phyloP scores from a whole-genome alignment of 2,329 filamentous ascomycete genomes.

The Geosmithia putterillii region DNA sequence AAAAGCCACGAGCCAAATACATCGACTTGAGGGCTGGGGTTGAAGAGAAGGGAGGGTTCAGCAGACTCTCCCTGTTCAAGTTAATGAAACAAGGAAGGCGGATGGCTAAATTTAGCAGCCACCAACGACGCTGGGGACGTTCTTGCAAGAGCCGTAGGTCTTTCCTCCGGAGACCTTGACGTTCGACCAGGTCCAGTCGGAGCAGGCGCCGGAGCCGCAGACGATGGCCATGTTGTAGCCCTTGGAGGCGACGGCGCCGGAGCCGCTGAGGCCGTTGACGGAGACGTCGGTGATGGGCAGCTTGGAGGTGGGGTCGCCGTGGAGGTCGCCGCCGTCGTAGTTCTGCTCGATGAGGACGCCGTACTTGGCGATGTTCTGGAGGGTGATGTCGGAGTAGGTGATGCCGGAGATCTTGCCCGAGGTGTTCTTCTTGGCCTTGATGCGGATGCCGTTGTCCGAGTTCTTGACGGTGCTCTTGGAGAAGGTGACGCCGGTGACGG shows the following conservation, averaged over 20 bases:
- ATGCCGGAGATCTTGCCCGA: constrained; percentile 30
- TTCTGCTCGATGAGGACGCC: constrained; percentile 27
- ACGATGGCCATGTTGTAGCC: constrained; percentile 37
- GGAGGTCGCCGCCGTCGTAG: constrained; percentile 34
- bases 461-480: constrained; percentile 34
- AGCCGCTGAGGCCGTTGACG: constrained; percentile 22
- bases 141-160: no score
- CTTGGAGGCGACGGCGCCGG: constrained; percentile 24
- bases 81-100: no score
- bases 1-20: no score
- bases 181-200: constrained; percentile 37
- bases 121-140: no score
- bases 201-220: constrained; percentile 30
- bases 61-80: no score
- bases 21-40: no score
- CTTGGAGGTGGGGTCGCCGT: constrained; percentile 29
- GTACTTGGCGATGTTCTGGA: constrained; percentile 27
- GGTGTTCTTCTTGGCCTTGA: constrained; percentile 35
- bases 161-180: constrained; percentile 37
- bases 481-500: constrained; percentile 37
- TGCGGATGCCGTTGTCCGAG: constrained; percentile 38
- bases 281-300: constrained; percentile 41
- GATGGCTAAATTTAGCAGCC: no score
- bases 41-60: no score
- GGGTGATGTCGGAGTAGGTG: constrained; percentile 28